Percentiles rank a stretch among this genome's conserved stretches.
These are phyloP conservation scores for Rachicladosporium sp. DNA, from an alignment of 2,329 filamentous ascomycete species.

Conservation along the genomic window DNA sequence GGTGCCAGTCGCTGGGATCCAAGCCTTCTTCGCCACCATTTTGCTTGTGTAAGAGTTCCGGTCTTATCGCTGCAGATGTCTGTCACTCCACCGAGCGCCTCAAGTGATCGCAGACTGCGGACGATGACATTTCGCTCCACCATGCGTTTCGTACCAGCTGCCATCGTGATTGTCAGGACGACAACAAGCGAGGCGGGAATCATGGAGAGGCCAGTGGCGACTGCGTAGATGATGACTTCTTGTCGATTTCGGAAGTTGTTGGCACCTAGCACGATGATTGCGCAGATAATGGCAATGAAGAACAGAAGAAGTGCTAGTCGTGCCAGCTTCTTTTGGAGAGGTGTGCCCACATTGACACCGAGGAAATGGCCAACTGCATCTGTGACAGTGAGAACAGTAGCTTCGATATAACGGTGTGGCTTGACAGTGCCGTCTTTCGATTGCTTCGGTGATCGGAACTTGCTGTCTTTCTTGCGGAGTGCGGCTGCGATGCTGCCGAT, in stretches of 20 bases:
- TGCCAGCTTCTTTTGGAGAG: conserved; percentile 71
- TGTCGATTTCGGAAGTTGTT: conserved; percentile 41
- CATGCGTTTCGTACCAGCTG: conserved; percentile 52
- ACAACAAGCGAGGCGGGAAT: conserved; percentile 42
- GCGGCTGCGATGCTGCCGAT: conserved; percentile 64
- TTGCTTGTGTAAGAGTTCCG: conserved; percentile 44
- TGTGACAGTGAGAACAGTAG: conserved; percentile 39
- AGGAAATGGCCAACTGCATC: conserved; percentile 52
- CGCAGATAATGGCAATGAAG: conserved; percentile 56
- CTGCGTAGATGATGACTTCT: conserved; percentile 55
- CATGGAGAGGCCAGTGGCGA: conserved; percentile 49
- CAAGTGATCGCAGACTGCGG: conserved; percentile 51
- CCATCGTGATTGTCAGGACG: conserved; percentile 30
- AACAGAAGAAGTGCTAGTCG: conserved; percentile 77
- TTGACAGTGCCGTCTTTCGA: conserved; percentile 22
- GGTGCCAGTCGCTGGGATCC: conserved; percentile 49
- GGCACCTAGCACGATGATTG: conserved; percentile 55
- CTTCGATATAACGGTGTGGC: conserved; percentile 32
- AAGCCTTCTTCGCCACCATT: conserved; percentile 52
- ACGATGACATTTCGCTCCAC: conserved; percentile 53
- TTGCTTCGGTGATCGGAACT: conserved; percentile 27
- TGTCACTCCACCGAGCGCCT: conserved; percentile 51
- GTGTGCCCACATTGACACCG: conserved; percentile 63
- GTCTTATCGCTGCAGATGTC: conserved; percentile 62
- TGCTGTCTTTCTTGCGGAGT: conserved; percentile 48